Percentiles rank a stretch among this genome's conserved stretches.
Conservation (phyloP, 805 yeast genomes). For the Saccharomycodes ludwigii region DNA sequence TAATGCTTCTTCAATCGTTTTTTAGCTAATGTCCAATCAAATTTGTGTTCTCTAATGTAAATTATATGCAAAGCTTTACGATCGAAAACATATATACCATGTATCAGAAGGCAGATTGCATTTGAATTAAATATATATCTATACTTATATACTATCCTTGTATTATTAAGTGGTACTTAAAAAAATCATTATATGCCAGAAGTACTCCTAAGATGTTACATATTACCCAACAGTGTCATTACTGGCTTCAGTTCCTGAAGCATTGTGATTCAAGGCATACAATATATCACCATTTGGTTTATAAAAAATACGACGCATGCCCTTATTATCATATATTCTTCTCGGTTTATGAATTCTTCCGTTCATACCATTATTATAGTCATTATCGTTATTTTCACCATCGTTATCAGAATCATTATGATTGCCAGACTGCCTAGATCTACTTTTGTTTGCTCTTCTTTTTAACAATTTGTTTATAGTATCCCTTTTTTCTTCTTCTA, state of each 20-base stretch:
- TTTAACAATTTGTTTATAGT: conserved; percentile 77
- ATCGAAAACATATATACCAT: too few species aligned
- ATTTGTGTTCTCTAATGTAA: too few species aligned
- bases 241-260: neutral
- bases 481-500: conserved; percentile 89
- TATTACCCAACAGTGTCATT: too few species aligned
- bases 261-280: neutral
- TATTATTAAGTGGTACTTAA: too few species aligned
- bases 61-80: too few species aligned
- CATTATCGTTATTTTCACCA: conserved; percentile 9
- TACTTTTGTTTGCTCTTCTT: conserved; percentile 67
- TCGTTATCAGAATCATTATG: conserved; percentile 10
- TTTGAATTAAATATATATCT: too few species aligned
- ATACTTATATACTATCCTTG: too few species aligned
- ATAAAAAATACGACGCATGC: conserved; percentile 13
- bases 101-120: too few species aligned
- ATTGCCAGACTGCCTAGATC: conserved; percentile 23
- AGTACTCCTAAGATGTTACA: too few species aligned
- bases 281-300: neutral
- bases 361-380: conserved; percentile 8
- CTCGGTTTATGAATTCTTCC: conserved; percentile 16
- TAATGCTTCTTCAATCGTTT: too few species aligned
- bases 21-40: too few species aligned
- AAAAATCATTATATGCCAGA: too few species aligned
- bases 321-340: conserved; percentile 18